Base-by-base conservation (phyloP, 768 basidiomycete genomes). In the Boletus rex-veris region DNA sequence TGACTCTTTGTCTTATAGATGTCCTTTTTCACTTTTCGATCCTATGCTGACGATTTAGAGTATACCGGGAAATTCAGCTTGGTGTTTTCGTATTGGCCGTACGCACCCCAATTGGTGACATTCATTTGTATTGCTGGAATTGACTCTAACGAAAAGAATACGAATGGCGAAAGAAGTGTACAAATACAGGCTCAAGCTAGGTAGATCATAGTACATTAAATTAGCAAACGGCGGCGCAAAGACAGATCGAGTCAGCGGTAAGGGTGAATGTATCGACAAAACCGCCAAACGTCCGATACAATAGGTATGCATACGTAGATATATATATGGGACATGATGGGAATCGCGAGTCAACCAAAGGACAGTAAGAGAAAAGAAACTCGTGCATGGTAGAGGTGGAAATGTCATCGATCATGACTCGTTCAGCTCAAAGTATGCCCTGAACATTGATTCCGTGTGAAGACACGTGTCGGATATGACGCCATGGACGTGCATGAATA, bases 401-500 rank as follows among this genome's bases (percentile, higher is more conserved):
- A 14, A n/a, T 7, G 14, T 18, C 33, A 45, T 46, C 33, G 31
- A 49, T 70, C 58, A 70, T 38, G 58, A 76, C 50, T 83, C 85
- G 47, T 75, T 74, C 46, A 90, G 75, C 57, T 92, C 86, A 64
- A 94, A 98, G 71, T 98, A 98, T 38, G 81, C 73, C 66, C 85
- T 83, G 75, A 98, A 98, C 87, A 94, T 92, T 15, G 90, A 83
- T 68, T 98, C 97, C 57, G 79, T 76, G 47, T 84, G 78, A 39
- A 98, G 76, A n/a, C 80, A 73, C 12, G 86, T 88, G 30, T 79
- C 75, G 9, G 80, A 78, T 59, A 99, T 79, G 62, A 94, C 91
- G n/a, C 76, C 69, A 63, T 96, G 88, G 19, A 98, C 94, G 67
- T 98, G 94, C 45, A 98, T 75, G 79, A 99, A 92, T 9, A 98